A percentile compares a stretch with the other conserved stretches of the same genome.
These are phyloP conservation scores for Mallotus japonicus DNA, from an alignment of 441 rosid species.

Conservation along the genomic window DNA sequence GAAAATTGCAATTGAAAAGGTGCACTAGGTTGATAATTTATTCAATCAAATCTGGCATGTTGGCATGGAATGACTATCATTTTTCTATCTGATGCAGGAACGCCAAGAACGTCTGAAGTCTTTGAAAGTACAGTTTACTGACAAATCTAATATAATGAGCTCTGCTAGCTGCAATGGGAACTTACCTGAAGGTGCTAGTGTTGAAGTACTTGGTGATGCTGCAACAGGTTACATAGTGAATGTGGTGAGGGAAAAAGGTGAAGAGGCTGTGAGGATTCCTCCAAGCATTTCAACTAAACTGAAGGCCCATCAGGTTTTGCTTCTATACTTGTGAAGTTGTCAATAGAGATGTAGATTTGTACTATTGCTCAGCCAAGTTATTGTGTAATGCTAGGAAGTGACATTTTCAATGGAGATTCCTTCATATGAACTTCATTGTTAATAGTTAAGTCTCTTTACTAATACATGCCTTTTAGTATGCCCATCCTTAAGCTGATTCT, in stretches of 20 bases:
- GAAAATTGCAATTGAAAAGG: constrained; percentile 99
- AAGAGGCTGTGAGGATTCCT: constrained; percentile 90
- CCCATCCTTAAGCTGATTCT: constrained; percentile 25
- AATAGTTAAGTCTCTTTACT: background rate
- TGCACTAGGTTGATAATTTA: constrained; percentile 29
- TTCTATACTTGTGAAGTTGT: constrained; percentile 22
- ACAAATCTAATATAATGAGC: constrained; percentile 54
- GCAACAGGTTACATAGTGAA: constrained; percentile 86
- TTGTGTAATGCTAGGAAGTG: background rate
- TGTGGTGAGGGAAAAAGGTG: constrained; percentile 98
- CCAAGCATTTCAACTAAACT: constrained; percentile 87
- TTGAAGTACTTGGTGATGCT: constrained; percentile 89
- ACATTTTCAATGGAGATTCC: background rate
- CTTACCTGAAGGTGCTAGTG: constrained; percentile 62
- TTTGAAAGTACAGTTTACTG: constrained; percentile 69
- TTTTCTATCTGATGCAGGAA: constrained; percentile 56
- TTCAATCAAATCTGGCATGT: constrained; percentile 16
- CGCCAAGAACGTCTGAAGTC: constrained; percentile 97
- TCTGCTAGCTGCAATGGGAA: constrained; percentile 45
- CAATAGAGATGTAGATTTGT: background rate
- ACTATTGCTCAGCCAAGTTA: background rate
- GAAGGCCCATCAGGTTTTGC: constrained; percentile 91
- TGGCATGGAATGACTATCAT: constrained; percentile 26
- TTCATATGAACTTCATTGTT: background rate
- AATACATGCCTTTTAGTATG: constrained; percentile 2